Percentiles rank a stretch among this genome's conserved stretches.
Conservation (phyloP, 2,329 filamentous ascomycete genomes). For the Paecilomyces sp. region DNA sequence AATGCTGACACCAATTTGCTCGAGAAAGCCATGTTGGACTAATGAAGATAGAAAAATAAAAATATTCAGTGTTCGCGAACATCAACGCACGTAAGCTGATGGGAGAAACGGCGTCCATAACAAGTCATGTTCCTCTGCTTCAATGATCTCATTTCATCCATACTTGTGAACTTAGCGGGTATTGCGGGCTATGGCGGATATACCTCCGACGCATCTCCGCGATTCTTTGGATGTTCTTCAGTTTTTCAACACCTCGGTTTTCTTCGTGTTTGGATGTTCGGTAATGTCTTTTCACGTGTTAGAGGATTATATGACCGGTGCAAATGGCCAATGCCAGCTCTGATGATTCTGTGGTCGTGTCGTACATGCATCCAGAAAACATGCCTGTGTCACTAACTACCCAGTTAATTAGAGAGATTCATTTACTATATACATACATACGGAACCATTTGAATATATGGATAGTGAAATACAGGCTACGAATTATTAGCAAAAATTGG, state of each 20-base stretch:
- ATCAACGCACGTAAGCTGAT: not conserved
- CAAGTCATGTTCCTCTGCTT: not conserved
- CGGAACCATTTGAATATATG: too few species aligned
- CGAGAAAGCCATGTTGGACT: not conserved
- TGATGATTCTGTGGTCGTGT: too few species aligned
- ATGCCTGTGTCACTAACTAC: too few species aligned
- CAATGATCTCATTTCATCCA: not conserved
- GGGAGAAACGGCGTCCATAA: not conserved
- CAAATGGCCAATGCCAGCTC: too few species aligned
- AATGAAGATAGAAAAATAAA: not conserved
- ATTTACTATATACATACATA: too few species aligned
- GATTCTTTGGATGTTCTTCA: not conserved
- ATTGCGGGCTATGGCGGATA: not conserved
- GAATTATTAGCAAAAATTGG: too few species aligned
- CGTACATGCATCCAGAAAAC: too few species aligned
- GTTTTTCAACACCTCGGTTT: not conserved
- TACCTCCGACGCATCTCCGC: not conserved
- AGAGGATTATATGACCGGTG: not conserved
- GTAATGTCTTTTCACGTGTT: not conserved
- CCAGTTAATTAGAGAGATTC: too few species aligned
- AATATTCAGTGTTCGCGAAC: not conserved
- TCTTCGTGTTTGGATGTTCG: not conserved
- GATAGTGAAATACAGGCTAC: too few species aligned
- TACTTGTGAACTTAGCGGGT: not conserved
- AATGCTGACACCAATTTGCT: not conserved